Evolutionary conservation across 768 basidiomycete genomes (phyloP).

Genomic region (Pisolithus sp.): DNA sequence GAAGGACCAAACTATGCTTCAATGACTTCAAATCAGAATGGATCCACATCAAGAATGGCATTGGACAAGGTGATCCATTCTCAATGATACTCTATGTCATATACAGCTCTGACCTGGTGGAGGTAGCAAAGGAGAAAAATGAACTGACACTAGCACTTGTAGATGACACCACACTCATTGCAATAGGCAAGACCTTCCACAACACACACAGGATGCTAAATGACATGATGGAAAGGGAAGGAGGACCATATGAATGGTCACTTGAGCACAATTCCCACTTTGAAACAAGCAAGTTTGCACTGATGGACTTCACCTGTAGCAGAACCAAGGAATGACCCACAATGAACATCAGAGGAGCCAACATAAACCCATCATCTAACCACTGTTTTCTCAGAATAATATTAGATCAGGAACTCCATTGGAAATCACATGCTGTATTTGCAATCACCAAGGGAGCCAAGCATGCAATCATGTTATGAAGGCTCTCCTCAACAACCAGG

Average conservation of each 20-base stretch:
- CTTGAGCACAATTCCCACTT: not conserved
- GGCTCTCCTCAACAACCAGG: not conserved
- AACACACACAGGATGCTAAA: too few species aligned
- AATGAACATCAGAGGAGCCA: not conserved
- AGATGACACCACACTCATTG: not conserved
- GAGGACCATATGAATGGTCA: not conserved
- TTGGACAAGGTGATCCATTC: not conserved
- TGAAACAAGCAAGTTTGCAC: not conserved
- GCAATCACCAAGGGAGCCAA: not conserved
- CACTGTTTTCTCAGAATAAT: slow-evolving; percentile 1
- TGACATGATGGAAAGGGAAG: not conserved
- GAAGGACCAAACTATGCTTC: not conserved
- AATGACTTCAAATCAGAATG: not conserved
- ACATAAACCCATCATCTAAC: not conserved
- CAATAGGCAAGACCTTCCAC: not conserved
- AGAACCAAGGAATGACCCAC: not conserved
- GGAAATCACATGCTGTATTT: not conserved
- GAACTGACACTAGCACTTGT: not conserved
- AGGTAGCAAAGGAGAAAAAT: not conserved
- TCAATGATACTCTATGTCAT: not conserved
- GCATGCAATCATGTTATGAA: not conserved
- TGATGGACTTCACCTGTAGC: not conserved
- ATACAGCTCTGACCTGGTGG: not conserved
- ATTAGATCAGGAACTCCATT: not conserved
- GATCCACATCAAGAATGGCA: not conserved